A percentile compares a stretch with the other conserved stretches of the same genome.
phyloP scores from a whole-genome alignment of 441 rosid genomes.

The Aleurites moluccanus region DNA sequence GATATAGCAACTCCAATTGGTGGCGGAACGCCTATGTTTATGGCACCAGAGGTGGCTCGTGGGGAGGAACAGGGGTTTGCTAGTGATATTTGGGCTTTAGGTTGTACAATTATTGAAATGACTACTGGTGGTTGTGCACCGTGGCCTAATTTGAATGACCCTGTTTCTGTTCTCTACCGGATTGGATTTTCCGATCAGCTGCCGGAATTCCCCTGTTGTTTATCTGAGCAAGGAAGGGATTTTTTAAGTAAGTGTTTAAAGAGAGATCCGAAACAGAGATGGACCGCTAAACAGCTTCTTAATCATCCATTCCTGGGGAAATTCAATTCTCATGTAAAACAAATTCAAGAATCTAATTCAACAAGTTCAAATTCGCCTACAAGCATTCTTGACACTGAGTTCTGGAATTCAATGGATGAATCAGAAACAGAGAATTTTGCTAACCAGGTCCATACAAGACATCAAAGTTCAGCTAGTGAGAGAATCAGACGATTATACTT shows the following conservation, averaged over 20 bases:
- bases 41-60: slow-evolving; percentile 91
- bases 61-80: slow-evolving; percentile 66
- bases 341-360: slow-evolving; percentile 32
- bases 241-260: slow-evolving; percentile 68
- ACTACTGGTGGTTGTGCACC: slow-evolving; percentile 58
- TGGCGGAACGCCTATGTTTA: slow-evolving; percentile 65
- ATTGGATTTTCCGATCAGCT: slow-evolving; percentile 52
- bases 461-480: slow-evolving; percentile 32
- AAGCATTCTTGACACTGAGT: slow-evolving; percentile 58
- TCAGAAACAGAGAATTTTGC: slow-evolving; percentile 26
- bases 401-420: slow-evolving; percentile 62
- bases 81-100: slow-evolving; percentile 66
- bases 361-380: slow-evolving; percentile 63
- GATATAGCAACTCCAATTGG: slow-evolving; percentile 25
- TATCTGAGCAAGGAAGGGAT: slow-evolving; percentile 67
- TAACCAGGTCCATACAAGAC: slow-evolving; percentile 20
- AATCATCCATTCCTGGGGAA: slow-evolving; percentile 55
- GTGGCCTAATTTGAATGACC: slow-evolving; percentile 46
- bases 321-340: slow-evolving; percentile 24
- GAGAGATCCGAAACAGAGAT: slow-evolving; percentile 59
- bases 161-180: slow-evolving; percentile 50
- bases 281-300: slow-evolving; percentile 60
- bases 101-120: slow-evolving; percentile 78
- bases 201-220: slow-evolving; percentile 52
- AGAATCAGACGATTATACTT: slow-evolving; percentile 52